Evolutionary conservation across 495 filamentous ascomycete genomes (phyloP), one percentile per base, ranked within the genome.

Genomic region (Pyrenopolyporus hunteri): DNA sequence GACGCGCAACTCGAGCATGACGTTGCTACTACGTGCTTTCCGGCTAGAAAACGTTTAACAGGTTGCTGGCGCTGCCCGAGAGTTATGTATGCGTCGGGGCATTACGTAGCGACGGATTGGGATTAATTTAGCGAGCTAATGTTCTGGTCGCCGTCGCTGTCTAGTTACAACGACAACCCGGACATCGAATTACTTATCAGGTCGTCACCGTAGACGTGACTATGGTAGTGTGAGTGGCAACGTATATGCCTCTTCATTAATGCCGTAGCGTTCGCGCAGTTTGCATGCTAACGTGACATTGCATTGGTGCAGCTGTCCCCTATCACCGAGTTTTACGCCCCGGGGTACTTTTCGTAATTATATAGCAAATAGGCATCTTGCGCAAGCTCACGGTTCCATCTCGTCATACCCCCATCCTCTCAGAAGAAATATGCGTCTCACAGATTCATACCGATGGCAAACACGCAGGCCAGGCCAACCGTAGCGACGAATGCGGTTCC

Each of bases 401-500:
- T 47, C 46, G 43, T 40, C 37, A 17, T 36, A 42, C 42, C 17
- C 2, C 22, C n/a, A 39, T 26, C 11, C n/a, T 19, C 29, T 14
- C 14, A 9, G 35, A 47, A 25, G 45, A 44, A 47, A 14, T 3
- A 17, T 14, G 23, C 16, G 10, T 22, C n/a, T 69, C 44, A 74
- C 11, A 69, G 6, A 22, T 58, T 58, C 58, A 72, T 22, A 1
- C 64, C 67, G 11, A 42, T 57, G 13, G 55, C 82, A 64, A 88
- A 85, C 20, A 75, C 79, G 50, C 83, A 78, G 11, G 81, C 81
- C 40, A 86, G 64, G 31, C 69, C 83, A 16, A 84, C 71, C 14
- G 86, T 80, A 13, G 81, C 72, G 64, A 80, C 80, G 42, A 86
- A 76, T 70, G 55, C 60, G 62, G 14, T 52, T 54, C 46, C 51